phyloP scores from a whole-genome alignment of 495 filamentous ascomycete species.

The Aspergillus taichungensis region DNA sequence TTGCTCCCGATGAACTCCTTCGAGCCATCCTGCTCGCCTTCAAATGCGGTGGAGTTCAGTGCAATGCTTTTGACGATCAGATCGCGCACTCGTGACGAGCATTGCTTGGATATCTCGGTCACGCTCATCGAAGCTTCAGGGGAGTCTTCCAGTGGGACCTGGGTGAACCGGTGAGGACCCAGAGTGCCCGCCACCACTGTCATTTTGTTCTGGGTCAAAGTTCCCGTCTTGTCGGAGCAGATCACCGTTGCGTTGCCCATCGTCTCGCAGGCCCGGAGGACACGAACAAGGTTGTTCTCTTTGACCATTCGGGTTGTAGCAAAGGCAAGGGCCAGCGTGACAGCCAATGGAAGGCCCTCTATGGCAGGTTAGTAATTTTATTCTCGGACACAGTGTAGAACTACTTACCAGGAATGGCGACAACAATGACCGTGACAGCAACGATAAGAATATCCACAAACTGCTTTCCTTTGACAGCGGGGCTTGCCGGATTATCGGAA shows the following conservation, averaged over 20 bases:
- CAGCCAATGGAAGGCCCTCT: slow-evolving; percentile 59
- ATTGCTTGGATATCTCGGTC: slow-evolving; percentile 29
- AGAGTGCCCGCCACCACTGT: slow-evolving; percentile 56
- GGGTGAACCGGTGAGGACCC: slow-evolving; percentile 46
- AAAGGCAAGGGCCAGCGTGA: slow-evolving; percentile 61
- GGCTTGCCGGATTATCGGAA: slow-evolving; percentile 32
- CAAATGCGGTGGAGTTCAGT: slow-evolving; percentile 60
- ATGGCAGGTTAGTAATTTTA: slow-evolving; percentile 7
- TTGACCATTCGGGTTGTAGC: slow-evolving; percentile 62
- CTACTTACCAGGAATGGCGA: slow-evolving; percentile 51
- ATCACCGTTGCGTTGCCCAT: slow-evolving; percentile 66
- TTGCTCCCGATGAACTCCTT: slow-evolving; percentile 58
- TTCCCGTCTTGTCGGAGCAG: slow-evolving; percentile 65
- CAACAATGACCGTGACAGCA: slow-evolving; percentile 62
- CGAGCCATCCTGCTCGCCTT: slow-evolving; percentile 49
- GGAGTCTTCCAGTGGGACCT: slow-evolving; percentile 20
- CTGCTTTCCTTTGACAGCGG: slow-evolving; percentile 51
- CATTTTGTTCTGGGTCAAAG: slow-evolving; percentile 66
- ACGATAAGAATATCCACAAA: slow-evolving; percentile 62
- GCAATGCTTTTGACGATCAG: slow-evolving; percentile 52
- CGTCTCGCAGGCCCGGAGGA: slow-evolving; percentile 59
- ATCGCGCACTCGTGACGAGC: slow-evolving; percentile 31
- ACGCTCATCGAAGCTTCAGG: slow-evolving; percentile 10
- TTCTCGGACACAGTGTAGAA: neutral
- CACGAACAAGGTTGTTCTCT: slow-evolving; percentile 60